Percentiles rank a stretch among this genome's conserved stretches.
Evolutionary conservation across 495 filamentous ascomycete species (phyloP).

Genomic region (Aspergillus saccharolyticus): DNA sequence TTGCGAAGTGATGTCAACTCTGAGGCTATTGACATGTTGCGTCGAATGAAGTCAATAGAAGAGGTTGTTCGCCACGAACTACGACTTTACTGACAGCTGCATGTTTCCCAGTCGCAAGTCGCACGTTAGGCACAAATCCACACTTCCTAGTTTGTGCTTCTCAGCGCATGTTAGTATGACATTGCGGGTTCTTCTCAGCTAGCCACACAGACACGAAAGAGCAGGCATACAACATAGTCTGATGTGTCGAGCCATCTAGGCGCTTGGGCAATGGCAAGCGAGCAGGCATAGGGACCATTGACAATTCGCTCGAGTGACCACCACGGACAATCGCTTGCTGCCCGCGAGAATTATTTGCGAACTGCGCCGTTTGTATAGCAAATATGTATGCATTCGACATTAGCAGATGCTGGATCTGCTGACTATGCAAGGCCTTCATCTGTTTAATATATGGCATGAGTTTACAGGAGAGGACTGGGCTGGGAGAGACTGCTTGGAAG

Average conservation of each 20-base stretch:
- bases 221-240: not conserved
- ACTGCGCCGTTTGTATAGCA: not conserved
- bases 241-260: not conserved
- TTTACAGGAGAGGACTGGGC: not conserved
- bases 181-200: not conserved
- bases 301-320: not conserved
- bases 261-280: not conserved
- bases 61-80: not conserved
- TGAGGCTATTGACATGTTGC: not conserved
- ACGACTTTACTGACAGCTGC: constrained; percentile 4
- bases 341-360: not conserved
- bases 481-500: not conserved
- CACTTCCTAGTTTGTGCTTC: not conserved
- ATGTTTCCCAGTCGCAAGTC: not conserved
- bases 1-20: not conserved
- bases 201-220: not conserved
- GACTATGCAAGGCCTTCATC: not conserved
- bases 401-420: not conserved
- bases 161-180: not conserved
- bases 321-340: not conserved
- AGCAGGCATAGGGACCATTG: not conserved
- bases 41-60: not conserved
- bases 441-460: not conserved
- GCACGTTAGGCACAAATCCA: not conserved
- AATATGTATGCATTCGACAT: not conserved